Percentiles rank a stretch among this genome's conserved stretches.
Evolutionary conservation across 306 rosid species (phyloP).

Genomic region (Biancaea sappan): DNA sequence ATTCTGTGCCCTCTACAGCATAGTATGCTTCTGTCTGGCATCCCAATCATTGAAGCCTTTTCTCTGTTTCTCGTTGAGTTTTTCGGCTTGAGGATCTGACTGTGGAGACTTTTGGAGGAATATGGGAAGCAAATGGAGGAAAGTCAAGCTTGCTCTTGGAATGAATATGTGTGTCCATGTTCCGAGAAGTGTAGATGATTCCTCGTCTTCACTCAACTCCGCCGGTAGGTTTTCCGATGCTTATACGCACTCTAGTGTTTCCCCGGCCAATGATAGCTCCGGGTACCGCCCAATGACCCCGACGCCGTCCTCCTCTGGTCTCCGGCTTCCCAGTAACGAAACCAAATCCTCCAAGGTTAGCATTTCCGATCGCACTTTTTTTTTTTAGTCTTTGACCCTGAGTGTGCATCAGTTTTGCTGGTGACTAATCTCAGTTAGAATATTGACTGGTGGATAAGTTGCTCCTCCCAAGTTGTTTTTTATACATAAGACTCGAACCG

Average conservation of each 20-base stretch:
- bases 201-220: conserved; percentile 38
- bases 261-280: conserved; percentile 39
- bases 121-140: conserved; percentile 88
- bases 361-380: conserved; percentile 29
- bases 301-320: conserved; percentile 61
- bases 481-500: too few relatives aligned
- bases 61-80: neutral
- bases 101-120: neutral
- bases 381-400: too few relatives aligned
- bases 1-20: neutral
- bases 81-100: conserved; percentile 25
- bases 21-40: neutral
- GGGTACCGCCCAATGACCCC: conserved; percentile 52
- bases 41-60: neutral
- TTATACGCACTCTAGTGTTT: conserved; percentile 31
- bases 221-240: conserved; percentile 42
- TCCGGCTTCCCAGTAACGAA: conserved; percentile 54
- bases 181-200: conserved; percentile 55
- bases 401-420: too few relatives aligned
- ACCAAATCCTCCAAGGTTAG: conserved; percentile 79
- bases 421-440: too few relatives aligned
- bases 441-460: too few relatives aligned
- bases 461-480: too few relatives aligned
- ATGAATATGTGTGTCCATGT: conserved; percentile 52
- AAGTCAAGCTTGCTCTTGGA: conserved; percentile 77